Percentiles rank a stretch among this genome's conserved stretches.
phyloP scores from a whole-genome alignment of 768 basidiomycete genomes.

The Panus rudis region DNA sequence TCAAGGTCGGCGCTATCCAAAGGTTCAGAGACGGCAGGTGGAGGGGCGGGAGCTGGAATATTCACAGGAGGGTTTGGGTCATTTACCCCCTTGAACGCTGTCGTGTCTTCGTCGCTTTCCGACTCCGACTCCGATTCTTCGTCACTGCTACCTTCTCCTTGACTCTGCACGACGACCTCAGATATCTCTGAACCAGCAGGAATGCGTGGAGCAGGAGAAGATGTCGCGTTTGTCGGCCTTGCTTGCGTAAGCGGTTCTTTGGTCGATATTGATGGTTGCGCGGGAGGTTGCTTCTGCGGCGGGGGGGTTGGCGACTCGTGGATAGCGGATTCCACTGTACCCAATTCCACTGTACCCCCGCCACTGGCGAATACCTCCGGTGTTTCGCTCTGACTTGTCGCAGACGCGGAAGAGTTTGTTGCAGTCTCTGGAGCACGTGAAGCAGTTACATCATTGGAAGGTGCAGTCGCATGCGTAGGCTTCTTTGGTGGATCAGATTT shows the following conservation, averaged over 20 bases:
- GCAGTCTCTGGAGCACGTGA: too few relatives aligned
- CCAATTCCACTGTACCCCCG: too few relatives aligned
- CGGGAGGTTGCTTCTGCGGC: too few relatives aligned
- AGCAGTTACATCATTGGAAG: too few relatives aligned
- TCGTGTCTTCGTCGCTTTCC: slow-evolving; percentile 12
- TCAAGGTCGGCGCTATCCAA: slow-evolving; percentile 27
- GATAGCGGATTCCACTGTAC: too few relatives aligned
- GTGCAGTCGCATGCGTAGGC: too few relatives aligned
- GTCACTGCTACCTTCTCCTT: slow-evolving; percentile 34
- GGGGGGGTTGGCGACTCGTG: too few relatives aligned
- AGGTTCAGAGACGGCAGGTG: not conserved
- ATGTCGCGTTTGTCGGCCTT: not conserved
- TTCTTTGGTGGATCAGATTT: slow-evolving; percentile 5
- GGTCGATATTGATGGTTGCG: too few relatives aligned
- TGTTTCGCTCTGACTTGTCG: too few relatives aligned
- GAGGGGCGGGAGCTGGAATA: not conserved
- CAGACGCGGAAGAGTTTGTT: too few relatives aligned
- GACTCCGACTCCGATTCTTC: slow-evolving; percentile 21
- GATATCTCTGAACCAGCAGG: slow-evolving; percentile 27
- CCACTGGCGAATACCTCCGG: too few relatives aligned
- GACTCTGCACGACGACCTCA: slow-evolving; percentile 30
- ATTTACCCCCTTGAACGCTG: not conserved
- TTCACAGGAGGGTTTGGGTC: not conserved
- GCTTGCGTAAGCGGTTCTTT: too few relatives aligned
- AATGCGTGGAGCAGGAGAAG: slow-evolving; percentile 16